Evolutionary conservation across 257 asterid species (phyloP).

Genomic region (Misopates orontium): DNA sequence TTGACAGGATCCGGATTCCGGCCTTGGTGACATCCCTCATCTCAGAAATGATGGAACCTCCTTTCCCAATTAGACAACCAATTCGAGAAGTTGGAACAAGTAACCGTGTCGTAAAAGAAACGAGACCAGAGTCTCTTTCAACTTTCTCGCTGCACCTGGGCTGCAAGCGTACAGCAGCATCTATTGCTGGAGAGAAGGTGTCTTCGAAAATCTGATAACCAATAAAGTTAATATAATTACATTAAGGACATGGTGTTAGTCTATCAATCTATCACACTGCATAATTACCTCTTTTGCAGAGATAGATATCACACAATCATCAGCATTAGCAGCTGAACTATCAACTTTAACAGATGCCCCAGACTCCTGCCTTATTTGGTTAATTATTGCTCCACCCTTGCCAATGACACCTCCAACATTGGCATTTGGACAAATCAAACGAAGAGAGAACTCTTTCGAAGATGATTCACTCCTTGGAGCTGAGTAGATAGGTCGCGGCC

Average conservation of each 20-base stretch:
- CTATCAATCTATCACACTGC: slow-evolving; percentile 16
- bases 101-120: slow-evolving; percentile 71
- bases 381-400: slow-evolving; percentile 80
- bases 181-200: slow-evolving; percentile 78
- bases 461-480: slow-evolving; percentile 73
- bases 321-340: slow-evolving; percentile 76
- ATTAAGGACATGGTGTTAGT: slow-evolving; percentile 4
- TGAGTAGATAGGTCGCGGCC: slow-evolving; percentile 68
- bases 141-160: slow-evolving; percentile 96
- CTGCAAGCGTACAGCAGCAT: slow-evolving; percentile 88
- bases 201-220: slow-evolving; percentile 64
- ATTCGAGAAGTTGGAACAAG: slow-evolving; percentile 86
- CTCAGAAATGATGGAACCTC: slow-evolving; percentile 90
- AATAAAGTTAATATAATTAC: slow-evolving; percentile 16
- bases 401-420: slow-evolving; percentile 95
- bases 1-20: slow-evolving; percentile 79
- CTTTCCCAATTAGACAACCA: slow-evolving; percentile 97
- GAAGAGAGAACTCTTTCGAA: slow-evolving; percentile 73
- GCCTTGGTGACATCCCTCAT: slow-evolving; percentile 92
- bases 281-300: slow-evolving; percentile 71
- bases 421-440: slow-evolving; percentile 75
- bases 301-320: slow-evolving; percentile 78
- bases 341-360: slow-evolving; percentile 84
- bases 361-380: slow-evolving; percentile 94
- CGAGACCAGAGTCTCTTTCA: slow-evolving; percentile 89